Conservation (phyloP, 2,329 filamentous ascomycete genomes). For the Penicillium verrucosum region DNA sequence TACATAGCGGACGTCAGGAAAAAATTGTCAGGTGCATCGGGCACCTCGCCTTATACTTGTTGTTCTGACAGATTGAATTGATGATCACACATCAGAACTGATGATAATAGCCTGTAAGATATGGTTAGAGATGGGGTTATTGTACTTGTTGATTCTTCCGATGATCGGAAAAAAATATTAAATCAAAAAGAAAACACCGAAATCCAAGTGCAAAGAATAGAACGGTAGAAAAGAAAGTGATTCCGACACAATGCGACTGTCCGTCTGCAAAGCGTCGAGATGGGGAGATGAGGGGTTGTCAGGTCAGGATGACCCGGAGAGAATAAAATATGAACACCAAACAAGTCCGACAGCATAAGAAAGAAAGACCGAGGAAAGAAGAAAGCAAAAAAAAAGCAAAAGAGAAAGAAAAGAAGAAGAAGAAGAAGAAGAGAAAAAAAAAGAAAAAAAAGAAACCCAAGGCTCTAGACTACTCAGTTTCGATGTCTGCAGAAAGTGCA, state of each 20-base stretch:
- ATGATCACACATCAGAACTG: conserved; percentile 5
- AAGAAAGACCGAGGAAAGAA: not conserved
- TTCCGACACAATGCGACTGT: not conserved
- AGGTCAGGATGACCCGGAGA: not conserved
- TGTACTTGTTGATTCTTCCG: not conserved
- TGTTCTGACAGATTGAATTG: not conserved
- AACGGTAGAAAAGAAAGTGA: not conserved
- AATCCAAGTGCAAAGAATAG: not conserved
- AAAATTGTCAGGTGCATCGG: conserved; percentile 9
- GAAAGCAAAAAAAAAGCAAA: not conserved
- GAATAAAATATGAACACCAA: not conserved
- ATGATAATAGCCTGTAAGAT: not conserved
- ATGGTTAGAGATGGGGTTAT: not conserved
- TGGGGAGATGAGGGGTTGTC: conserved; percentile 6
- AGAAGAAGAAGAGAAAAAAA: not conserved
- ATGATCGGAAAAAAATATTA: not conserved
- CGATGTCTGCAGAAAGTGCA: conserved; percentile 6
- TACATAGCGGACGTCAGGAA: conserved; percentile 40
- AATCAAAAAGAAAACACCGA: not conserved
- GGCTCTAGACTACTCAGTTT: not conserved
- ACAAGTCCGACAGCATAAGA: not conserved
- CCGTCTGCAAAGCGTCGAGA: conserved; percentile 2
- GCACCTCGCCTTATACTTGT: conserved; percentile 3
- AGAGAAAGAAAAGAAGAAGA: not conserved
- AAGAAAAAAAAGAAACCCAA: not conserved